These are phyloP conservation scores for Craterostigma plantagineum DNA, from an alignment of 257 asterid genomes.

Conservation along the genomic window DNA sequence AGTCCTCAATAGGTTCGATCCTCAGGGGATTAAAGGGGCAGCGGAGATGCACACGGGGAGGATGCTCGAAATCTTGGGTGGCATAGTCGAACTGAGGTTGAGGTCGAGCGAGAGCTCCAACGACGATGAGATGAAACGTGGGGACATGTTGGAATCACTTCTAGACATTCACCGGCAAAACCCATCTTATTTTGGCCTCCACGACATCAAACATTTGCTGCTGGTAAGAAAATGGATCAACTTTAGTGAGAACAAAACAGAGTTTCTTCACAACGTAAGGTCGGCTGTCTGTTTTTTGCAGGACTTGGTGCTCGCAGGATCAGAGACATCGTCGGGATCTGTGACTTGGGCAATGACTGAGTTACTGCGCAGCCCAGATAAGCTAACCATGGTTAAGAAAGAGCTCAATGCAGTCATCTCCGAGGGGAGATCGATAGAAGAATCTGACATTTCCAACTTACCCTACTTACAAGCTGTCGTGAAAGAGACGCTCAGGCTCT, in stretches of 20 bases:
- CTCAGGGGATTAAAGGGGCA: too few species aligned
- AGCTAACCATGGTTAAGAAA: conserved; percentile 1
- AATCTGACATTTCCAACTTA: conserved; percentile 14
- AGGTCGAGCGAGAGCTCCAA: too few species aligned
- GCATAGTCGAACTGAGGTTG: too few species aligned
- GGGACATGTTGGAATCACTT: conserved; percentile 15
- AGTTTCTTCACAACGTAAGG: neutral
- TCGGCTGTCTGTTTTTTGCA: neutral
- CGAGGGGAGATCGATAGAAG: conserved; percentile 12
- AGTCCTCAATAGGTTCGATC: too few species aligned
- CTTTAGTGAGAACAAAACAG: neutral
- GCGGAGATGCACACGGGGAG: too few species aligned
- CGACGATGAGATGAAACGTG: too few species aligned
- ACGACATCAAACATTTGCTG: conserved; percentile 10
- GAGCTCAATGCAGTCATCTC: conserved; percentile 8
- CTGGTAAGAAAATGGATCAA: conserved; percentile 7
- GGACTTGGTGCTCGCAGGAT: conserved; percentile 13
- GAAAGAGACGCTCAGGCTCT: conserved; percentile 15
- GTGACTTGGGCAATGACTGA: conserved; percentile 24
- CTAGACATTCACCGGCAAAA: conserved; percentile 8
- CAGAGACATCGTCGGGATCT: conserved; percentile 13
- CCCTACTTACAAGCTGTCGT: conserved; percentile 12
- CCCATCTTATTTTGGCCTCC: conserved; percentile 5
- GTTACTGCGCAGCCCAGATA: conserved; percentile 9
- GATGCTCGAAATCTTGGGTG: too few species aligned